Conservation (phyloP, 2,329 filamentous ascomycete genomes). For the Penicillium sp. region DNA sequence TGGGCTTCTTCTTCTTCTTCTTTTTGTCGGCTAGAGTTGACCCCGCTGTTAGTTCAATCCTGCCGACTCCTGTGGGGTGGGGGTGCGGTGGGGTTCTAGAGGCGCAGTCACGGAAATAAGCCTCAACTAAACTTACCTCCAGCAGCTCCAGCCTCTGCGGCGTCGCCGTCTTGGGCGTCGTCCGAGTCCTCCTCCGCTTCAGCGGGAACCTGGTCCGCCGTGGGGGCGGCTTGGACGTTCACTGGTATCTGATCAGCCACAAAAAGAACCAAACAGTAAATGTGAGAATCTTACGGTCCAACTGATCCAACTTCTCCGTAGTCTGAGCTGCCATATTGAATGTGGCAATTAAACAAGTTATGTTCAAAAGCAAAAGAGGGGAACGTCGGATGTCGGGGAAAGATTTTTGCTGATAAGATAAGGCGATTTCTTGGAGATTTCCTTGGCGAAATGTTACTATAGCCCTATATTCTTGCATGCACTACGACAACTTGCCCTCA, state of each 20-base stretch:
- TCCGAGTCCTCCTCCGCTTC: slow-evolving; percentile 56
- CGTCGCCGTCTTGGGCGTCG: slow-evolving; percentile 52
- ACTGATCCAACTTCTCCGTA: slow-evolving; percentile 41
- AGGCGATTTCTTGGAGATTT: background rate
- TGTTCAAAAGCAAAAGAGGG: slow-evolving; percentile 18
- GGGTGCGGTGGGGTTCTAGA: background rate
- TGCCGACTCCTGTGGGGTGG: background rate
- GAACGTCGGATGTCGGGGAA: slow-evolving; percentile 23
- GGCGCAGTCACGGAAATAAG: background rate
- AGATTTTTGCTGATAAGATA: slow-evolving; percentile 30
- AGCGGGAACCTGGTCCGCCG: slow-evolving; percentile 37
- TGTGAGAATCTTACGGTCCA: slow-evolving; percentile 35
- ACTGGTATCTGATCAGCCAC: slow-evolving; percentile 33
- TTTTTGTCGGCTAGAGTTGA: slow-evolving; percentile 56
- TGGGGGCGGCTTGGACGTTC: slow-evolving; percentile 37
- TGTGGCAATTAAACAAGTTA: slow-evolving; percentile 18
- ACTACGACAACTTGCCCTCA: background rate
- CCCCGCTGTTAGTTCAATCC: slow-evolving; percentile 8
- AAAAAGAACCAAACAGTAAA: background rate
- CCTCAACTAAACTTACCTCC: slow-evolving; percentile 31
- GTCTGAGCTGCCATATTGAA: slow-evolving; percentile 44
- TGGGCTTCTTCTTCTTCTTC: slow-evolving; percentile 88
- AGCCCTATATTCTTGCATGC: background rate
- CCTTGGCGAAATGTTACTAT: background rate
- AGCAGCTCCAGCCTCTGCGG: slow-evolving; percentile 37